Base-by-base conservation (phyloP, 2,329 filamentous ascomycete species). In the Metarhizium sp. region DNA sequence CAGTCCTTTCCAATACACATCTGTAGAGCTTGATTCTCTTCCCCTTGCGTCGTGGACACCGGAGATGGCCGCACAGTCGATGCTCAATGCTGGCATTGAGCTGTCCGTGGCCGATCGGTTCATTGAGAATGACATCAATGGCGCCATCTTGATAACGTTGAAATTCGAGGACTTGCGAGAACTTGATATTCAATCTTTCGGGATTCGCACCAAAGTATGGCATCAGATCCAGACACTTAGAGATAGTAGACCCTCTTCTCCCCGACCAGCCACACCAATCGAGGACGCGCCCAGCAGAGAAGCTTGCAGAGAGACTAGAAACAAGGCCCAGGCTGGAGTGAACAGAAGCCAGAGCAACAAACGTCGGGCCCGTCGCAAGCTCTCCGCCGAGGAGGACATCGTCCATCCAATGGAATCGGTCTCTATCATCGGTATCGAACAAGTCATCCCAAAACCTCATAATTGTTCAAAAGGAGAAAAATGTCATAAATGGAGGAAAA, bases 341-440 rank as follows among this genome's bases (percentile, higher is more conserved):
- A 67, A 64, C 59, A 67, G 70, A 29, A 69, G 70, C 8, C 75
- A 71, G 62, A 71, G 73, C 57, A 73, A 71, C 67, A 73, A 66
- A 59, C 67, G 69, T 47, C 69, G 69, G 49, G 66, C 68, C 45
- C 71, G 68, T 56, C 71, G 69, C 60, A 72, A 70, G 56, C 63
- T 67, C 7, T 69, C 74, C 13, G 69, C 73, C 51, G 81, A 74
- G 53, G 81, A 84, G 59, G 87, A 92, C 62, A 73, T 82, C 50
- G 86, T 94, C 66, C 86, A 86, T 1, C 90, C 90, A 2, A 80
- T 85, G 57, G 89, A 95, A 68, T 92, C 90, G 1, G 86, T 94
- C 4, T 95, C 90, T 0, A 95, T 95, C 62, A 90, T 96, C 38
- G 91, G 88, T 32, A 95, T 95, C 59, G 91, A 96, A 72, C 90